Base-by-base conservation (phyloP, 768 basidiomycete species). In the Chiua virens region DNA sequence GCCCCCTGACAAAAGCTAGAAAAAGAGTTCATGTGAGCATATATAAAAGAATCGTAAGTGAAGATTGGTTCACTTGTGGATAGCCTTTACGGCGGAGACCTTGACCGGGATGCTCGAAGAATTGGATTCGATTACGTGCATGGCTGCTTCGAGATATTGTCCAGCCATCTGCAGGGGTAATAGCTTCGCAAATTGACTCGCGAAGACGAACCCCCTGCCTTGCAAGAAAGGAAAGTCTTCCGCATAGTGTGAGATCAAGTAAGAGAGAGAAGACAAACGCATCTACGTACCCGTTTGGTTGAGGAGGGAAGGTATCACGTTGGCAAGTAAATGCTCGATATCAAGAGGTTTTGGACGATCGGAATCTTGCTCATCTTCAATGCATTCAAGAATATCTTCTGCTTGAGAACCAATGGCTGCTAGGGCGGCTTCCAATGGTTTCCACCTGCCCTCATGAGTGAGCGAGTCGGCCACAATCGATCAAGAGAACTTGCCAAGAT, bases 181-280 rank as follows among this genome's bases (percentile, higher is more conserved):
- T 10, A 87, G 70, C 57, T 83, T 81, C 1, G 89, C 79, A 63
- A 84, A 98, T 62, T 93, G 87, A 62, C 92, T 93, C 3, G 94
- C 92, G 58, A 98, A 95, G 40, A 98, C 91, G 53, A 98, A 97
- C 0, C 85, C 90, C 53, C 97, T 80, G 11, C 96, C 97, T 71
- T 98, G 96, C 25, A 99, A 70, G 80, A 98, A 99, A 0, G 93
- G 93, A 49, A 78, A 79, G 21, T 92, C 95, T 96, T 25, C 22
- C 23, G 35, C 14, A 39, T 5, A 13, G 43, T 9, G 47, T 50
- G 8, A 52, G 42, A 17, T 34, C 14, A 17, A 17, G 7, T 21
- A 38, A 45, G 25, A 45, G 30, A 47, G 27, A 42, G 18, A 36
- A 39, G 17, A 23, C 18, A 36, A n/a, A 39, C 22, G 40, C 36